phyloP scores from a whole-genome alignment of 441 rosid genomes.

The Euphorbia celastroides region DNA sequence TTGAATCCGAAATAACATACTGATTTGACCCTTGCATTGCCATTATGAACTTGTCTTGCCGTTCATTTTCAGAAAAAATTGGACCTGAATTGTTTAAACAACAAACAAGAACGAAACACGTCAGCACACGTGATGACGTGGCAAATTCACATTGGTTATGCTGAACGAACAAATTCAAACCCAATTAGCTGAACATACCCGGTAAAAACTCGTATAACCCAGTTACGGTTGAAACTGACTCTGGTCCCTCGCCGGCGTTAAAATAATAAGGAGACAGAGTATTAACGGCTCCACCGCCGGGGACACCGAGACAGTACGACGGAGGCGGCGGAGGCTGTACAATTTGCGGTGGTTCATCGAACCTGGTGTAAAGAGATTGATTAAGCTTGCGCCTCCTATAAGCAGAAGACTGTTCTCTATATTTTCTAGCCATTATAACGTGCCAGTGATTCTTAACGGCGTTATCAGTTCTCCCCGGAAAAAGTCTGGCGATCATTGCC shows the following conservation, averaged over 20 bases:
- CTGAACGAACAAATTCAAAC: conserved; percentile 5
- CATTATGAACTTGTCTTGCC: conserved; percentile 17
- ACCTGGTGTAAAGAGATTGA: conserved; percentile 26
- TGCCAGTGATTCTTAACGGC: conserved; percentile 94
- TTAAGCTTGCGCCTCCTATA: conserved; percentile 57
- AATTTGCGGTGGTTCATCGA: not conserved
- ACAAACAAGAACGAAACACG: too few relatives aligned
- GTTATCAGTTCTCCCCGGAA: conserved; percentile 87
- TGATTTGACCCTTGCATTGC: conserved; percentile 38
- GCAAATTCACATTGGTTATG: not conserved
- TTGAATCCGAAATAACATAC: conserved; percentile 19
- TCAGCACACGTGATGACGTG: too few relatives aligned
- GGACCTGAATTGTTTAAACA: conserved; percentile 23
- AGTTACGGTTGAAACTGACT: conserved; percentile 11
- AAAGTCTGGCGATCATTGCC: conserved; percentile 88
- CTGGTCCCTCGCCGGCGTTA: conserved; percentile 25
- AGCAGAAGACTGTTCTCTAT: conserved; percentile 64
- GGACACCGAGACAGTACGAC: conserved; percentile 21
- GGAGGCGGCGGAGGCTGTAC: conserved; percentile 1
- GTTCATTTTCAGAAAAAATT: conserved; percentile 23
- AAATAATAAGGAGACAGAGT: conserved; percentile 25
- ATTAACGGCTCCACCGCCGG: too few relatives aligned
- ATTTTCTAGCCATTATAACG: conserved; percentile 81
- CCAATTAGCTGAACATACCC: conserved; percentile 28
- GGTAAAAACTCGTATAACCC: conserved; percentile 43